These are phyloP conservation scores for Annulohypoxylon maeteangense DNA, from an alignment of 495 filamentous ascomycete species.

Conservation along the genomic window DNA sequence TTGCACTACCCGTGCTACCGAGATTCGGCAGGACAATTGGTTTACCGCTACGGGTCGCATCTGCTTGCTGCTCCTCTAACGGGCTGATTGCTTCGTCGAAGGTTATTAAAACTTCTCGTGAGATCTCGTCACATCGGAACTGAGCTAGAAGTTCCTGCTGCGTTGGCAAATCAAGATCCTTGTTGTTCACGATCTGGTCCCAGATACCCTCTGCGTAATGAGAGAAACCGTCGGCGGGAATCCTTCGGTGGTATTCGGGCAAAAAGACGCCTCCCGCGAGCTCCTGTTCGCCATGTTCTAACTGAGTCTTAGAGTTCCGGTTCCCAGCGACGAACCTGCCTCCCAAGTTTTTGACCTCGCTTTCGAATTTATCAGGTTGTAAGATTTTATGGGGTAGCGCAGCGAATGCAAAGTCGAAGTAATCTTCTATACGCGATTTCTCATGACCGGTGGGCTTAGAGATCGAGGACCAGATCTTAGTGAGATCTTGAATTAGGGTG, in stretches of 20 bases:
- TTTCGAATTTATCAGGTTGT: slow-evolving; percentile 90
- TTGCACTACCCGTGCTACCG: slow-evolving; percentile 75
- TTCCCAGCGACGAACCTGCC: slow-evolving; percentile 84
- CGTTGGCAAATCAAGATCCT: slow-evolving; percentile 94
- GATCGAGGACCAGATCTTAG: slow-evolving; percentile 89
- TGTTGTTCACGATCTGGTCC: slow-evolving; percentile 99
- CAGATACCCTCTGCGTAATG: slow-evolving; percentile 93
- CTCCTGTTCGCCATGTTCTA: slow-evolving; percentile 71
- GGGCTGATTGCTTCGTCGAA: slow-evolving; percentile 87
- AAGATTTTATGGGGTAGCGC: slow-evolving; percentile 96
- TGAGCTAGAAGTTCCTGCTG: slow-evolving; percentile 97
- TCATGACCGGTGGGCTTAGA: slow-evolving; percentile 91
- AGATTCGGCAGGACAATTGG: slow-evolving; percentile 78
- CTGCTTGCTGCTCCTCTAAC: slow-evolving; percentile 85
- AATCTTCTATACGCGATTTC: slow-evolving; percentile 88
- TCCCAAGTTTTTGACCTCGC: slow-evolving; percentile 81
- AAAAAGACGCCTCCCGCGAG: slow-evolving; percentile 82
- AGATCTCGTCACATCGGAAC: slow-evolving; percentile 97
- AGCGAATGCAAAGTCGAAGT: slow-evolving; percentile 98
- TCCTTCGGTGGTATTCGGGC: slow-evolving; percentile 93
- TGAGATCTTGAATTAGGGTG: slow-evolving; percentile 89
- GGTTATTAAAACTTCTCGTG: slow-evolving; percentile 80
- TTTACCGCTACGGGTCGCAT: slow-evolving; percentile 74
- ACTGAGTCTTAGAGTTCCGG: slow-evolving; percentile 66
- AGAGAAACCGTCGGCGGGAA: slow-evolving; percentile 94